Conservation (phyloP, 2,329 filamentous ascomycete species). For the Fusarium nurragi region DNA sequence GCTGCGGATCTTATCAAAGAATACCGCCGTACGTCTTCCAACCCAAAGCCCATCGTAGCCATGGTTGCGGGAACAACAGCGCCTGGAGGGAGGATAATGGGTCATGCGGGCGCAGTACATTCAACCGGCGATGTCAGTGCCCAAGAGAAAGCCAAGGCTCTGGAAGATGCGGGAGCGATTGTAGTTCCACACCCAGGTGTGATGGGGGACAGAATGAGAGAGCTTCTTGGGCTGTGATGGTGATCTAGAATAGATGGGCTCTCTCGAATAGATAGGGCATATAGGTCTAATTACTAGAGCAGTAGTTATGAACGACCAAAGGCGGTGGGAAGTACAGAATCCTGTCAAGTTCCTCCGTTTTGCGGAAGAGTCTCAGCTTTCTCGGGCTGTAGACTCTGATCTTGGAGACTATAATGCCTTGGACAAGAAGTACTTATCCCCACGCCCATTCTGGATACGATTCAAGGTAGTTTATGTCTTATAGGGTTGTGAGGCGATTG, state of each 20-base stretch:
- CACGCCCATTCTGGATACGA: too few relatives aligned
- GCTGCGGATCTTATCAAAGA: conserved; percentile 76
- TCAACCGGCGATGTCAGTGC: conserved; percentile 47
- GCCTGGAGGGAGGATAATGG: conserved; percentile 71
- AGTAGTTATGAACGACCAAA: too few relatives aligned
- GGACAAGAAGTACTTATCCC: too few relatives aligned
- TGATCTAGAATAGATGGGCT: background rate
- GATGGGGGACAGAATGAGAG: conserved; percentile 50
- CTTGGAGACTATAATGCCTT: too few relatives aligned
- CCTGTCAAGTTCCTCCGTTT: too few relatives aligned
- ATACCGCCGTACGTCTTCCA: conserved; percentile 62
- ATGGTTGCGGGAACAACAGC: conserved; percentile 73
- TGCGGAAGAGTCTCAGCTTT: too few relatives aligned
- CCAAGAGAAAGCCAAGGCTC: conserved; percentile 46
- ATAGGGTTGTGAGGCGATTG: too few relatives aligned
- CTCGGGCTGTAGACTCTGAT: too few relatives aligned
- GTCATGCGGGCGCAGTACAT: conserved; percentile 74
- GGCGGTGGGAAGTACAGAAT: too few relatives aligned
- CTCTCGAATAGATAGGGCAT: background rate
- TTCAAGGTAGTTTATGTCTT: too few relatives aligned
- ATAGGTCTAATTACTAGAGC: background rate
- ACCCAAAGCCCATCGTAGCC: conserved; percentile 72
- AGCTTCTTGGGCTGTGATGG: conserved; percentile 35
- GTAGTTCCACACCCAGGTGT: conserved; percentile 53
- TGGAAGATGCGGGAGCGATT: conserved; percentile 50